phyloP scores from a whole-genome alignment of 2,329 filamentous ascomycete genomes.

The Emergomyces africanus region DNA sequence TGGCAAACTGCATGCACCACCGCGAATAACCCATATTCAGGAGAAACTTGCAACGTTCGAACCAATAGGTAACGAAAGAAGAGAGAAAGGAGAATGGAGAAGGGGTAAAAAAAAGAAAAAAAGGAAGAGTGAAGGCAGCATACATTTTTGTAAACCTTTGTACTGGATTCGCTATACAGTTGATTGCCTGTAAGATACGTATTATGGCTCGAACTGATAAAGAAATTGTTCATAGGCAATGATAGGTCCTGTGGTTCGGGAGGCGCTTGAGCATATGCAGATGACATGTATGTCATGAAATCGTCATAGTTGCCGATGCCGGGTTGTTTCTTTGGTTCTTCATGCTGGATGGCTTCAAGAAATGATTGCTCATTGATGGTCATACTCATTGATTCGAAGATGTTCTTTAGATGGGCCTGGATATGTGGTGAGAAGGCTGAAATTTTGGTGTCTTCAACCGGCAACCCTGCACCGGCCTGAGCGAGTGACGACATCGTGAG shows the following conservation, averaged over 20 bases:
- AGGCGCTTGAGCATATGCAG: constrained; percentile 33
- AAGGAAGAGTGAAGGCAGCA: constrained; percentile 16
- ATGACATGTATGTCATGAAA: constrained; percentile 38
- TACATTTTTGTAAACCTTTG: constrained; percentile 65
- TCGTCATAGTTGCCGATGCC: constrained; percentile 18
- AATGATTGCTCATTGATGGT: constrained; percentile 10
- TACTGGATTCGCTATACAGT: constrained; percentile 61
- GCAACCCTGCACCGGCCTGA: background rate
- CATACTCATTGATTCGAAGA: constrained; percentile 21
- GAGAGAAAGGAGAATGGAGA: background rate
- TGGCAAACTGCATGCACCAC: background rate
- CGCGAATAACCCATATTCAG: background rate
- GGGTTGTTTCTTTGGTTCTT: background rate
- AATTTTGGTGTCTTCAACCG: background rate
- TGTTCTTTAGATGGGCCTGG: constrained; percentile 21
- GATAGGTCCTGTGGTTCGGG: constrained; percentile 43
- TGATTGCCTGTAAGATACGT: constrained; percentile 86
- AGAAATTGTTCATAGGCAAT: constrained; percentile 73
- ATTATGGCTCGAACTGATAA: constrained; percentile 90
- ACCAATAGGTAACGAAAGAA: no score
- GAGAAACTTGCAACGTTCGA: background rate
- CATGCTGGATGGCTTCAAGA: constrained; percentile 10
- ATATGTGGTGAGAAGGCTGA: constrained; percentile 21
- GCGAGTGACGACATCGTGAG: background rate
- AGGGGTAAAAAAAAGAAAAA: no score